A percentile compares a stretch with the other conserved stretches of the same genome.
phyloP scores from a whole-genome alignment of 2,329 filamentous ascomycete species.

The Bipolaris cookei region DNA sequence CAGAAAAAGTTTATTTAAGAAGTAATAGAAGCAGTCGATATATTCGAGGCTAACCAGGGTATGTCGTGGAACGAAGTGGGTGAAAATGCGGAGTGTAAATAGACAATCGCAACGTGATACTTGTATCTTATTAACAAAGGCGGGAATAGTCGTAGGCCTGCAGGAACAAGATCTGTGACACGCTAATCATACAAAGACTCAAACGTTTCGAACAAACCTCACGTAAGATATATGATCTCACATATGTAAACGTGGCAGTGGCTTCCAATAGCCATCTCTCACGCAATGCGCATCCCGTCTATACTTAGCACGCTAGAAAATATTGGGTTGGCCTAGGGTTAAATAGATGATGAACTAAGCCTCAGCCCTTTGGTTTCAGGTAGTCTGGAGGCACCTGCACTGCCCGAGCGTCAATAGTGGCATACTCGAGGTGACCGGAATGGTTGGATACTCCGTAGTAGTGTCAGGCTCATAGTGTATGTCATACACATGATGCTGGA shows the following conservation, averaged over 20 bases:
- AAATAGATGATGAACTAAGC: constrained; percentile 45
- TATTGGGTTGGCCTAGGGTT: constrained; percentile 21
- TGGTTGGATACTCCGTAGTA: constrained; percentile 34
- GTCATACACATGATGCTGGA: constrained; percentile 25
- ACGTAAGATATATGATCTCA: constrained; percentile 47
- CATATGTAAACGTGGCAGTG: constrained; percentile 27
- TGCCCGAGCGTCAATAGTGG: constrained; percentile 24
- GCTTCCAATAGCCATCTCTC: constrained; percentile 43
- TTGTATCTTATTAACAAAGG: constrained; percentile 34
- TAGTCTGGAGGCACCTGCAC: constrained; percentile 28
- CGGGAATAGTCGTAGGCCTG: constrained; percentile 25
- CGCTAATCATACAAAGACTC: constrained; percentile 40
- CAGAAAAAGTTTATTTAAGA: constrained; percentile 37
- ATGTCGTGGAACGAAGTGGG: constrained; percentile 10
- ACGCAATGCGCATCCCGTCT: constrained; percentile 44
- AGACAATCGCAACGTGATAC: constrained; percentile 24
- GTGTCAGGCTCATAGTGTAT: constrained; percentile 35
- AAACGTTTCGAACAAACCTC: constrained; percentile 45
- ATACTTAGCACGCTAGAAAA: constrained; percentile 37
- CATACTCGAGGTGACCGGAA: constrained; percentile 20
- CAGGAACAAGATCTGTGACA: constrained; percentile 32
- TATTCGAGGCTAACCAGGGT: constrained; percentile 22
- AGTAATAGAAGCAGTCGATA: constrained; percentile 20
- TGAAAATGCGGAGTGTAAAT: constrained; percentile 22
- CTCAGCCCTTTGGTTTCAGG: constrained; percentile 35